A percentile compares a stretch with the other conserved stretches of the same genome.
Evolutionary conservation across 2,329 filamentous ascomycete genomes (phyloP).

Genomic region (Calonectria hongkongensis): DNA sequence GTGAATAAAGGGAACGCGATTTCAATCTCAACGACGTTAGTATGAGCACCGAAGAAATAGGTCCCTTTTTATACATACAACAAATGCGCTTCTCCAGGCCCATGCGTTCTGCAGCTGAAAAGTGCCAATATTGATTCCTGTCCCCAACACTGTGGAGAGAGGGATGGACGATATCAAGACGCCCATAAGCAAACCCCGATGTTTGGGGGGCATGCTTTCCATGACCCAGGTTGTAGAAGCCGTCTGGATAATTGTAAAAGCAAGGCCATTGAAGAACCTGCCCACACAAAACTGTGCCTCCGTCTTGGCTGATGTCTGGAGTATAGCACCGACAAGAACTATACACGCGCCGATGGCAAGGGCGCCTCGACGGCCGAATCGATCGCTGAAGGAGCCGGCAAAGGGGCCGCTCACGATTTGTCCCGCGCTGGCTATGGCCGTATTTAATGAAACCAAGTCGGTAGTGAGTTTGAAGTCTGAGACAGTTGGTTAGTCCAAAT

Average conservation of each 20-base stretch:
- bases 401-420: conserved; percentile 2
- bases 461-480: not conserved
- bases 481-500: not conserved
- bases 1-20: not conserved
- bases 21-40: not conserved
- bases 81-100: conserved; percentile 1
- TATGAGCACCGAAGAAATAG: not conserved
- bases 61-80: not conserved
- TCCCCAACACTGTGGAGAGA: not conserved
- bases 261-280: not conserved
- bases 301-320: not conserved
- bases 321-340: not conserved
- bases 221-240: not conserved
- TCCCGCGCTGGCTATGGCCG: not conserved
- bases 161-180: not conserved
- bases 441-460: not conserved
- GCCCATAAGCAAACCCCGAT: not conserved
- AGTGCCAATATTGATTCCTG: not conserved
- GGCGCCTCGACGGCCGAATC: conserved; percentile 1
- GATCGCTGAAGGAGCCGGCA: not conserved
- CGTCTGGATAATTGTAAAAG: not conserved
- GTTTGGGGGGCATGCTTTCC: not conserved
- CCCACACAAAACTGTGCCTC: not conserved
- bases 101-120: not conserved
- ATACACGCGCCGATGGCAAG: not conserved